Base-by-base conservation (phyloP, 2,329 filamentous ascomycete species). In the Fusarium chuoi region DNA sequence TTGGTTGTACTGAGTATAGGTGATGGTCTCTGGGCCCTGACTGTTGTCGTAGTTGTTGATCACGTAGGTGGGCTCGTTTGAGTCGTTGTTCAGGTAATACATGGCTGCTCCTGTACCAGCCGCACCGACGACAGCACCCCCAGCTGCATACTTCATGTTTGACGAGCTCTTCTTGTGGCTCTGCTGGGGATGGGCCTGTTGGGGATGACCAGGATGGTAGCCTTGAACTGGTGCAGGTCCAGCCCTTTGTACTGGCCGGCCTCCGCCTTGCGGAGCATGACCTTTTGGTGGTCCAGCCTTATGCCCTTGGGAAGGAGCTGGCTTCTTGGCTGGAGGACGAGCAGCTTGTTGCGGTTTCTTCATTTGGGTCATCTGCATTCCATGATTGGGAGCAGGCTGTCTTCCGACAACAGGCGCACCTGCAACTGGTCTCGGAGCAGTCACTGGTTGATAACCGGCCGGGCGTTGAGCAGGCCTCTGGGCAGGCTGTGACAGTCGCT, bases 331-430 rank as follows among this genome's bases (percentile, higher is more conserved):
- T 18, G 24, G 51, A 39, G 51, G 51, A 9, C 10, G 42, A 8
- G 45, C 54, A 22, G 65, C 65, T 45, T 71, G 62, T 35, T 72
- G 70, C 2, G 49, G 28, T 13, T 51, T 56, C 15, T 41, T 57
- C 33, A 61, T 70, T 6, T 72, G 58, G 20, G 65, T 26, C 65
- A 70, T 73, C 26, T 70, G 70, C 70, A 72, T 72, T 9, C 70
- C 65, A 9, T 70, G 49, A 0, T 30, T 61, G 7, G 65, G 54
- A 3, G 15, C 26, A 7, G 70, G 70, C 24, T 72, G 70, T 35
- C 46, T 66, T n/a, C 66, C 60, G 13, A 72, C 70, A 6, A 70
- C 38, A 14, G 41, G 55, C n/a, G 33, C 30, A 22, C 30, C 45
- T 1, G 70, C 56, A 22, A 60, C 42, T 17, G 65, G 58, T 15